A percentile compares a stretch with the other conserved stretches of the same genome.
phyloP scores from a whole-genome alignment of 495 filamentous ascomycete species.

The Corynascus novoguineensis region DNA sequence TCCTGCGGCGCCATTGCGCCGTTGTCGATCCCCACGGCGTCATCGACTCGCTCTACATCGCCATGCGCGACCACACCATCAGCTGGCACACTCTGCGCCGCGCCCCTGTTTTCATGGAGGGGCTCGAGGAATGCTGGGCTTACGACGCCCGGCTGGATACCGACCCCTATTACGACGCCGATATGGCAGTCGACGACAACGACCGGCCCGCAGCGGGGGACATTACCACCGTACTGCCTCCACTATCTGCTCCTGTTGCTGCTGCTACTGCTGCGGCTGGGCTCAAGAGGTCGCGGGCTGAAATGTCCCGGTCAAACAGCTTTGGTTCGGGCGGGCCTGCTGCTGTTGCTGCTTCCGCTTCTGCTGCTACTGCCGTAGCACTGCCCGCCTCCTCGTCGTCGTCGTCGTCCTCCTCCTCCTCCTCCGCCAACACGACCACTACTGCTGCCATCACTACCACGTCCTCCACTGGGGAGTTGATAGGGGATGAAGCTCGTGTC shows the following conservation, averaged over 20 bases:
- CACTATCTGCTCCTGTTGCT: slow-evolving; percentile 24
- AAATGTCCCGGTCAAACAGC: slow-evolving; percentile 45
- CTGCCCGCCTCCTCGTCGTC: background rate
- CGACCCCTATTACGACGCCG: slow-evolving; percentile 34
- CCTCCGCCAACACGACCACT: no score
- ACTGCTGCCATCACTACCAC: no score
- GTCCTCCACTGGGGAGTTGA: background rate
- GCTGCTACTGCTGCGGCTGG: slow-evolving; percentile 1
- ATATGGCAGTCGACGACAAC: slow-evolving; percentile 31
- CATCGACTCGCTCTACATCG: slow-evolving; percentile 52
- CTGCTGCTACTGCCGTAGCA: background rate
- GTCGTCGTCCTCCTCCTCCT: no score
- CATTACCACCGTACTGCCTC: slow-evolving; percentile 37
- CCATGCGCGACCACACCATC: slow-evolving; percentile 46
- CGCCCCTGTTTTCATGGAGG: slow-evolving; percentile 42
- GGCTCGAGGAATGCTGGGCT: slow-evolving; percentile 47
- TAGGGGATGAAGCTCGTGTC: slow-evolving; percentile 15
- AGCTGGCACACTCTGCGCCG: slow-evolving; percentile 42
- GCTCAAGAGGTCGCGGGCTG: slow-evolving; percentile 43
- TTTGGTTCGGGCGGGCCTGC: slow-evolving; percentile 36
- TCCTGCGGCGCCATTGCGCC: slow-evolving; percentile 45
- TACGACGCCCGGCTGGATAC: slow-evolving; percentile 46
- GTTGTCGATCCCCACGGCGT: slow-evolving; percentile 46
- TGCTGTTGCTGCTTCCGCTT: background rate
- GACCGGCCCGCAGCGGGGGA: slow-evolving; percentile 45